Evolutionary conservation across 108 stramenopile species (phyloP), one percentile per base, ranked within the genome.

Genomic region (Cyclotella choctawhatcheeana): DNA sequence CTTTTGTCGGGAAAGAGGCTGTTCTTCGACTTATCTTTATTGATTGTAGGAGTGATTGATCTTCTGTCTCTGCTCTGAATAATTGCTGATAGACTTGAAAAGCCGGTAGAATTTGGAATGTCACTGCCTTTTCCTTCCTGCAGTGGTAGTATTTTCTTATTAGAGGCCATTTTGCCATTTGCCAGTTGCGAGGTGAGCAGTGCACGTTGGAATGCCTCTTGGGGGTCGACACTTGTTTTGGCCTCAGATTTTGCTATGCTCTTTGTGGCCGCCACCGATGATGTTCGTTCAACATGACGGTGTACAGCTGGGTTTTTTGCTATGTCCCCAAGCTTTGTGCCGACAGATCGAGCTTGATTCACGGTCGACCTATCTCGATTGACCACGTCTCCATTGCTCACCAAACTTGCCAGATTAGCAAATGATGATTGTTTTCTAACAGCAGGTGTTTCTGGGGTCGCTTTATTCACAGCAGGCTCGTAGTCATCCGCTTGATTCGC

Each of bases 161-260:
- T 8, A 1, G 5, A 0, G 0, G 7, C 27, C 0, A 0, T 0
- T 40, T 60, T 60, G 20, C 67, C 66, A 31, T 72, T 67, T 0
- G 71, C 79, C 67, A 78, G 44, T 54, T 52, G 77, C 8, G 69
- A 53, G 0, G 77, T 53, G 17, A 78, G 69, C 43, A 78, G 48
- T 27, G 63, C 53, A 25, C 69, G 77, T 43, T 78, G 77, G 34
- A 71, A 78, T 37, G 69, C 69, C 33, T 73, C 78, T 54, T 67
- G 71, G 34, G 40, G 58, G 30, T 72, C 71, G 37, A 44, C 54
- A 60, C 0, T 67, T 22, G 17, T 26, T 29, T 29, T 31, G 1
- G 47, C 58, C 3, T 17, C 32, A 10, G 40, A 5, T 62, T 6
- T 25, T 44, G 20, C 21, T 29, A 33, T 53, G 10, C 17, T 29